These are phyloP conservation scores for Beauveria australis DNA, from an alignment of 2,329 filamentous ascomycete genomes.

Conservation along the genomic window DNA sequence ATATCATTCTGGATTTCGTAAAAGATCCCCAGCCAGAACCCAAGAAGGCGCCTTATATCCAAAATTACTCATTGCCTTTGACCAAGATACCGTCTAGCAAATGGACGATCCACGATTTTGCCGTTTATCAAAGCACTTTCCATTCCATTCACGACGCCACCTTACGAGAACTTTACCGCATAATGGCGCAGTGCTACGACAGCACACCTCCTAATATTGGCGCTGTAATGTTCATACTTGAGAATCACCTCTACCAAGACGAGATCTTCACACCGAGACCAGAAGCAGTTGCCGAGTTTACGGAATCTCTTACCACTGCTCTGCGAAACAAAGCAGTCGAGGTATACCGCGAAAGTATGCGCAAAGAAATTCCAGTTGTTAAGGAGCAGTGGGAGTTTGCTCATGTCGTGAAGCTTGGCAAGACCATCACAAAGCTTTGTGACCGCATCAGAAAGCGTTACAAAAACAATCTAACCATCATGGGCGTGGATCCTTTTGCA, in stretches of 20 bases:
- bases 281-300: slow-evolving; percentile 65
- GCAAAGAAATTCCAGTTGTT: slow-evolving; percentile 69
- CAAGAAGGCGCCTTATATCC: slow-evolving; percentile 53
- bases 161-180: slow-evolving; percentile 76
- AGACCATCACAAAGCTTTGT: slow-evolving; percentile 74
- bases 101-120: slow-evolving; percentile 64
- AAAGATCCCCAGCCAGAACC: slow-evolving; percentile 63
- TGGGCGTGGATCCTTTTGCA: slow-evolving; percentile 59
- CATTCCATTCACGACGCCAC: slow-evolving; percentile 70
- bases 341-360: slow-evolving; percentile 72
- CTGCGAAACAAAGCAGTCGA: slow-evolving; percentile 66
- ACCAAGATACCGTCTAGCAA: slow-evolving; percentile 48
- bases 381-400: slow-evolving; percentile 84
- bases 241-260: slow-evolving; percentile 75
- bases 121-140: slow-evolving; percentile 67
- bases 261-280: slow-evolving; percentile 62
- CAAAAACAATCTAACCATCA: slow-evolving; percentile 75
- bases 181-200: slow-evolving; percentile 84
- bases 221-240: slow-evolving; percentile 69
- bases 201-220: slow-evolving; percentile 76
- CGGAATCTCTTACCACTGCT: slow-evolving; percentile 61
- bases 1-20: slow-evolving; percentile 72
- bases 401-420: slow-evolving; percentile 82
- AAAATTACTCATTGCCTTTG: slow-evolving; percentile 41
- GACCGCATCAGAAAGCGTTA: slow-evolving; percentile 91